phyloP scores from a whole-genome alignment of 73 alveolate genomes.

The Paramecium caudatum region DNA sequence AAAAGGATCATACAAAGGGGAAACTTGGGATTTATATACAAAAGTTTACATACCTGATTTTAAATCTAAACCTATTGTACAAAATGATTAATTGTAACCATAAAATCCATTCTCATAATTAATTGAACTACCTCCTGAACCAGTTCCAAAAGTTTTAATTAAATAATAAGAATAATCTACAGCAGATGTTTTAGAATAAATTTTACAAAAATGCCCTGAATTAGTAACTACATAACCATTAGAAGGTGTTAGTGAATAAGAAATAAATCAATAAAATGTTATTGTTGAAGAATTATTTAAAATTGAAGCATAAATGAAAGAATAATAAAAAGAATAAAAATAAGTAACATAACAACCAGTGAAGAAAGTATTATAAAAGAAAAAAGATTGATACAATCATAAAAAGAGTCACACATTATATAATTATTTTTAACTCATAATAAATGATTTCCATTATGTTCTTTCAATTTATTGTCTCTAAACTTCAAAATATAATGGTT shows the following conservation, averaged over 20 bases:
- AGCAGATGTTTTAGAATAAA: not conserved
- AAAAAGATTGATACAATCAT: not conserved
- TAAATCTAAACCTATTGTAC: conserved; percentile 11
- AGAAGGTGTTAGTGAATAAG: not conserved
- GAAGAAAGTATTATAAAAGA: conserved; percentile 5
- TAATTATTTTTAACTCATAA: not conserved
- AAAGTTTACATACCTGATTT: conserved; percentile 54
- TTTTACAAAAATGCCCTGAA: not conserved
- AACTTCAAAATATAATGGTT: conserved; percentile 9
- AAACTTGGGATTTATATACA: conserved; percentile 40
- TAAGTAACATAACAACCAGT: not conserved
- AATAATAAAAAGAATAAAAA: not conserved
- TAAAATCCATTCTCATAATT: conserved; percentile 8
- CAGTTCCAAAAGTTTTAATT: not conserved
- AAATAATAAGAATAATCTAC: not conserved
- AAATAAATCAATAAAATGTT: not conserved
- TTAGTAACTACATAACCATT: not conserved
- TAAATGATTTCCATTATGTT: conserved; percentile 2
- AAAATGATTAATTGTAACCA: not conserved
- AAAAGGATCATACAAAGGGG: conserved; percentile 11
- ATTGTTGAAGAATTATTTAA: not conserved
- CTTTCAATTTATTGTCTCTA: not conserved
- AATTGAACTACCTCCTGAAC: conserved; percentile 25
- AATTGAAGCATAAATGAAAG: not conserved
- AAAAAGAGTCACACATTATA: not conserved